Conservation (phyloP, 1,284 basidiomycete species). For the Porodaedalea pini region DNA sequence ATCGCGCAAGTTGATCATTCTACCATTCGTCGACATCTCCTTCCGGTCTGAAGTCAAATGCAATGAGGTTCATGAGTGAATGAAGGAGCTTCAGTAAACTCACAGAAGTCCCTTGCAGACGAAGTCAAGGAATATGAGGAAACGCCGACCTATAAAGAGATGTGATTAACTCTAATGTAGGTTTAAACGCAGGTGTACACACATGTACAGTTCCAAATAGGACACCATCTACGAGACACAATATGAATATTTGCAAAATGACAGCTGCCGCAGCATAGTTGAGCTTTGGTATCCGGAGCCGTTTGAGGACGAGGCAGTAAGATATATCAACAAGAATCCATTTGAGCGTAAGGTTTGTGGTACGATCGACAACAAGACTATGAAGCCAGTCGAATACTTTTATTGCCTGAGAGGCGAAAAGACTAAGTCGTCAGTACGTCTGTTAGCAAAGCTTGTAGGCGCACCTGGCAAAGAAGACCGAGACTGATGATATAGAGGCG, state of each 20-base stretch:
- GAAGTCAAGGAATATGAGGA: conserved; percentile 16
- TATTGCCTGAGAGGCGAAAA: conserved; percentile 43
- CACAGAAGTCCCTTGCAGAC: conserved; percentile 17
- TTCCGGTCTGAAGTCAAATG: conserved; percentile 13
- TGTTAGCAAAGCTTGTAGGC: conserved; percentile 21
- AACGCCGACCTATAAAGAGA: conserved; percentile 31
- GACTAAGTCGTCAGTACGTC: background rate
- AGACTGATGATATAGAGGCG: conserved; percentile 42
- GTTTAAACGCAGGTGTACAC: conserved; percentile 21
- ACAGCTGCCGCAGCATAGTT: conserved; percentile 63
- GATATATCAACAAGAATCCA: conserved; percentile 70
- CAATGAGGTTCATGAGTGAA: background rate
- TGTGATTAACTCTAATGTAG: conserved; percentile 5
- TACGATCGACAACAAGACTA: conserved; percentile 44
- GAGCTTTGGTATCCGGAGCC: conserved; percentile 75
- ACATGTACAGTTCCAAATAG: conserved; percentile 62
- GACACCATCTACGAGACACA: conserved; percentile 63
- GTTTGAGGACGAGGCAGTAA: conserved; percentile 57
- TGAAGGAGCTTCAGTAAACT: background rate
- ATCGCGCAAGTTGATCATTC: conserved; percentile 43
- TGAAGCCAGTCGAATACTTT: conserved; percentile 62
- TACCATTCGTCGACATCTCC: conserved; percentile 42
- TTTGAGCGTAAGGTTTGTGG: conserved; percentile 46
- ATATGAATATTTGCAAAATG: conserved; percentile 50
- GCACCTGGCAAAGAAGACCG: conserved; percentile 43